A percentile compares a stretch with the other conserved stretches of the same genome.
Evolutionary conservation across 306 rosid genomes (phyloP).

Genomic region (Lagenaria siceraria): DNA sequence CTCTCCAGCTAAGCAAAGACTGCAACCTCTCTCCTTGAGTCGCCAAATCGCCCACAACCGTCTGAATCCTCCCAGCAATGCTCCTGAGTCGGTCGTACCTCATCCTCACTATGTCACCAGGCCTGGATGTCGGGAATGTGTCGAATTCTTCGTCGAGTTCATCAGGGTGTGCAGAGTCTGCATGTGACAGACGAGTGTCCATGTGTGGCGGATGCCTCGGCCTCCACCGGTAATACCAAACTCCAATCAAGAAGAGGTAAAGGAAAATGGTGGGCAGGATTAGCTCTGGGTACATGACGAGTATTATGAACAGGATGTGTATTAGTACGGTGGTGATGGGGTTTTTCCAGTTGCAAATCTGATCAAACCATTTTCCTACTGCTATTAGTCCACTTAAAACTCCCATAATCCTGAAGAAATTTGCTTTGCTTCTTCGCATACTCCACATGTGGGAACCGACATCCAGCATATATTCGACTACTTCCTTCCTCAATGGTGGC

Average conservation of each 20-base stretch:
- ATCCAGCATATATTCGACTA: conserved; percentile 92
- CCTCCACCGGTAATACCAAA: conserved; percentile 97
- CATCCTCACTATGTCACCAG: conserved; percentile 78
- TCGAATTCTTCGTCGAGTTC: conserved; percentile 93
- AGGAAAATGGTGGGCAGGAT: conserved; percentile 91
- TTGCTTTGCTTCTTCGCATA: conserved; percentile 96
- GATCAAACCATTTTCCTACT: conserved; percentile 96
- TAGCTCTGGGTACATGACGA: conserved; percentile 95
- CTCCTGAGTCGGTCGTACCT: conserved; percentile 85
- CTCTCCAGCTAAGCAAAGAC: conserved; percentile 95
- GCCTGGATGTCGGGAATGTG: conserved; percentile 73
- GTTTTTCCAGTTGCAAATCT: conserved; percentile 89
- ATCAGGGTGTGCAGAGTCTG: conserved; percentile 80
- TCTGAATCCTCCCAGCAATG: conserved; percentile 90
- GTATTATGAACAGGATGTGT: conserved; percentile 70
- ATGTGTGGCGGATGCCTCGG: conserved; percentile 99
- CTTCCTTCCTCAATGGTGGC: conserved; percentile 85
- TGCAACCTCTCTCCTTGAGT: conserved; percentile 98
- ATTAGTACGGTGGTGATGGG: conserved; percentile 89
- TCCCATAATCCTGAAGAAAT: conserved; percentile 82
- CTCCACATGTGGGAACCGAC: conserved; percentile 98
- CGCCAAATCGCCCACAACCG: conserved; percentile 91
- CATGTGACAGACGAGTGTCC: conserved; percentile 95
- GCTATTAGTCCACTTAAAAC: conserved; percentile 89
- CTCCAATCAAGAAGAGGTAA: conserved; percentile 91